A percentile compares a stretch with the other conserved stretches of the same genome.
Evolutionary conservation across 345 rosid genomes (phyloP).

Genomic region (Eutrema japonicum): DNA sequence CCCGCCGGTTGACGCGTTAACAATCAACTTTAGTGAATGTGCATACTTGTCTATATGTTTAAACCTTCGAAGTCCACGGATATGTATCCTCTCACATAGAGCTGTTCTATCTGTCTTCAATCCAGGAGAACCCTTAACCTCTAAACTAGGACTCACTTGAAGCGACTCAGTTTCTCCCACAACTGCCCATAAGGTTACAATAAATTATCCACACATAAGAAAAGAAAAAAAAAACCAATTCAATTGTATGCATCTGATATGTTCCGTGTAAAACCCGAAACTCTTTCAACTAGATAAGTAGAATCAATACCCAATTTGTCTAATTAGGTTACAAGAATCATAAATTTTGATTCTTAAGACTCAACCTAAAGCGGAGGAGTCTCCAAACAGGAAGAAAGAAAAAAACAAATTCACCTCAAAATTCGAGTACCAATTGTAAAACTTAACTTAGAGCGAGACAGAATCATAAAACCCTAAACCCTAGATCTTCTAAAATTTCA

Average conservation of each 20-base stretch:
- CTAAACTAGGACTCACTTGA: slow-evolving; percentile 55
- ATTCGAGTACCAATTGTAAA: neutral
- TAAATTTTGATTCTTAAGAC: neutral
- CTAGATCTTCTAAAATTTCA: slow-evolving; percentile 8
- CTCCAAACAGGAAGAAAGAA: neutral
- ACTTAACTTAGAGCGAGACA: neutral
- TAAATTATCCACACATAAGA: neutral
- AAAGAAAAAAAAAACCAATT: neutral
- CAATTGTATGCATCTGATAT: slow-evolving; percentile 1
- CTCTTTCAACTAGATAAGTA: neutral
- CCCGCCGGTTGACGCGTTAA: slow-evolving; percentile 50
- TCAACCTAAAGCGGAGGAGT: neutral
- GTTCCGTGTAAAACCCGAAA: neutral
- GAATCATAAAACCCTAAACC: slow-evolving; percentile 47
- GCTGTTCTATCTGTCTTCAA: slow-evolving; percentile 55
- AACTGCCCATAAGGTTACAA: slow-evolving; percentile 44
- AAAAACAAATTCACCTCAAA: neutral
- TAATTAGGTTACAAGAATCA: neutral
- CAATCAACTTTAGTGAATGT: slow-evolving; percentile 64
- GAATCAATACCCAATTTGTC: neutral
- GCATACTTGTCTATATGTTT: slow-evolving; percentile 64
- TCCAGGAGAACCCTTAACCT: slow-evolving; percentile 73
- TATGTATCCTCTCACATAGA: slow-evolving; percentile 72
- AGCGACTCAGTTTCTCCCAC: slow-evolving; percentile 54
- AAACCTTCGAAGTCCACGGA: slow-evolving; percentile 68